These are phyloP conservation scores for Coemansia sp. DNA, from an alignment of 192 early-diverging fungal genomes.

Conservation along the genomic window DNA sequence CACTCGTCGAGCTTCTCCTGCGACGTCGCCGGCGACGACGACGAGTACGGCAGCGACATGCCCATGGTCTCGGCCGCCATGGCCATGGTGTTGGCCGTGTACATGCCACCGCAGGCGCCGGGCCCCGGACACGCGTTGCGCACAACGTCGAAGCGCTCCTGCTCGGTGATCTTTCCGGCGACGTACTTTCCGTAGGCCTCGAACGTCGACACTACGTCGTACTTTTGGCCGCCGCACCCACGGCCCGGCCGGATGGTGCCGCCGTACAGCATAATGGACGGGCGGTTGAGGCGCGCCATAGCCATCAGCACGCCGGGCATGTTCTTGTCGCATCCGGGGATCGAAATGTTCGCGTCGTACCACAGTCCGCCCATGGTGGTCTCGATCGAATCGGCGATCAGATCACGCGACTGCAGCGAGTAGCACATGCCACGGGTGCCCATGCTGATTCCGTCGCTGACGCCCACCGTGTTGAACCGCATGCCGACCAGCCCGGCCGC, in stretches of 20 bases:
- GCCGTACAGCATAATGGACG: constrained; percentile 97
- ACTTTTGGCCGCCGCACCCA: constrained; percentile 56
- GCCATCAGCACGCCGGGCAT: constrained; percentile 98
- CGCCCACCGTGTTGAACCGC: constrained; percentile 98
- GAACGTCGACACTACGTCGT: constrained; percentile 98
- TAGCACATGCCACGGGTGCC: constrained; percentile 96
- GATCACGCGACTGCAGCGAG: constrained; percentile 94
- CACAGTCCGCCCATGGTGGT: constrained; percentile 97
- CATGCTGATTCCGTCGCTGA: constrained; percentile 97
- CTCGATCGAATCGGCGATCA: constrained; percentile 99
- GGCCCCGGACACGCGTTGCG: constrained; percentile 79
- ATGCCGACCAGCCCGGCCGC: constrained; percentile 87
- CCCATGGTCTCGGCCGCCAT: constrained; percentile 96
- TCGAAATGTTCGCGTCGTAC: constrained; percentile 98
- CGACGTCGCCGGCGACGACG: constrained; percentile 89
- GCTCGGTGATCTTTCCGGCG: constrained; percentile 85
- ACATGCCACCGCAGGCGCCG: constrained; percentile 99
- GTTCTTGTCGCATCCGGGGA: constrained; percentile 95
- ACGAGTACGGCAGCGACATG: constrained; percentile 94
- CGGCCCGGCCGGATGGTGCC: constrained; percentile 88
- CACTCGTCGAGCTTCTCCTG: constrained; percentile 91
- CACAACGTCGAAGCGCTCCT: constrained; percentile 73
- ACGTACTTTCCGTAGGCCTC: constrained; percentile 93
- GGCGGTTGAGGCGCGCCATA: constrained; percentile 93
- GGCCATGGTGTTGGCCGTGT: constrained; percentile 98